Base-by-base conservation (phyloP, 179 eudicot species). In the Nepenthes alata region DNA sequence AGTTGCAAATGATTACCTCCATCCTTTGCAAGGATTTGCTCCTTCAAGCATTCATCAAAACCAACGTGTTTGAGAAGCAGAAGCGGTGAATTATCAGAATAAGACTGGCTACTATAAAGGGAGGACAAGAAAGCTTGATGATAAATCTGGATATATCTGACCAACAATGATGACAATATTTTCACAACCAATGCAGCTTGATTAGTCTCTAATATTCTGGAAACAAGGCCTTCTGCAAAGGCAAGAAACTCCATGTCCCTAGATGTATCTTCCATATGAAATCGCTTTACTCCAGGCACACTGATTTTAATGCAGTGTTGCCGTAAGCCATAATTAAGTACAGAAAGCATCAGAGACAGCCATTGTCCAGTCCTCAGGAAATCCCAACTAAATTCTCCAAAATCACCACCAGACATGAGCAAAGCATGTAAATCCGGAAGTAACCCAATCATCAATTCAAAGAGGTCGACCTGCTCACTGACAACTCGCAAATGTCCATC, bases 311-410 rank as follows among this genome's bases (percentile, higher is more conserved):
- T 67, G 69, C 74, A 72, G 68, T 79, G 77, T 59, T 70, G 77
- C 66, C 68, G 62, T 37, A 73, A 61, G 51, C 97, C 91, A 37
- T 77, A 64, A 75, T 62, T 60, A 63, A 94, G 80, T 44, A 84
- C 63, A 50, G 89, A 85, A 39, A 87, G 67, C 57, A 81, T 48
- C 58, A 94, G 74, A 60, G 97, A 85, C 15, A 94, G 78, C 89
- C 87, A 94, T 65, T 89, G 85, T 49, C 89, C 83, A 63, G 63
- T 74, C 77, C 94, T 82, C 62, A 82, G 61, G n/a, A 81, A 80
- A 67, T 91, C 86, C 96, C 91, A 94, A 38, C 91, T 82, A 14
- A 75, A 78, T 59, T 81, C 84, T 68, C 62, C 64, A 11, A 61
- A 35, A 50, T 80, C 83, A 70, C 72, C 84, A 70, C 72, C 84